These are phyloP conservation scores for Cystobasidium sp. DNA, from an alignment of 1,284 basidiomycete species.

Conservation along the genomic window DNA sequence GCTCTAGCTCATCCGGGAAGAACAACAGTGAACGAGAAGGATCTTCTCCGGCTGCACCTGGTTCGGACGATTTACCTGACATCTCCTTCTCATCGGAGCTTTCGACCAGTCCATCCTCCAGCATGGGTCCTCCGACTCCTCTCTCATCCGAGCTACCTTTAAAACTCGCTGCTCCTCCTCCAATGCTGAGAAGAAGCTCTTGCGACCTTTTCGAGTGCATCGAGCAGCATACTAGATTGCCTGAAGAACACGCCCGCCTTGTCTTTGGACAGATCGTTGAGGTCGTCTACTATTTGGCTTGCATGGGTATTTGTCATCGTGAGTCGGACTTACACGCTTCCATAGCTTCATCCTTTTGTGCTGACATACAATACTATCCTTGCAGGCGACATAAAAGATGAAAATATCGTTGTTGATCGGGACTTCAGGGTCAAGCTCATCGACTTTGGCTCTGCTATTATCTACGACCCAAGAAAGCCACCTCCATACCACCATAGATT, in stretches of 20 bases:
- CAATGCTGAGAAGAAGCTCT: constrained; percentile 73
- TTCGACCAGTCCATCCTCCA: constrained; percentile 33
- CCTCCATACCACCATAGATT: constrained; percentile 62
- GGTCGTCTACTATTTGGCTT: constrained; percentile 76
- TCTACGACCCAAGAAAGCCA: constrained; percentile 69
- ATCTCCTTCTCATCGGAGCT: constrained; percentile 36
- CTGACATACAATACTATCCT: not conserved
- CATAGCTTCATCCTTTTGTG: not conserved
- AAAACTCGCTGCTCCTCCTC: constrained; percentile 57
- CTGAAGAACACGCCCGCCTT: constrained; percentile 76
- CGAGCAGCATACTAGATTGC: constrained; percentile 78
- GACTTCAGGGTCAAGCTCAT: constrained; percentile 78
- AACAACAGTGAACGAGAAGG: constrained; percentile 6
- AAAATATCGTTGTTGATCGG: constrained; percentile 81
- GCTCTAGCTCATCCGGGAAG: not conserved
- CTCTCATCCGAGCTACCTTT: constrained; percentile 13
- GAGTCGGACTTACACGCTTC: not conserved
- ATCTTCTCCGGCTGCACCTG: constrained; percentile 6
- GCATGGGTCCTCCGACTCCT: constrained; percentile 37
- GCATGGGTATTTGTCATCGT: constrained; percentile 78
- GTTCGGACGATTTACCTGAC: constrained; percentile 24
- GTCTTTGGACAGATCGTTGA: constrained; percentile 87
- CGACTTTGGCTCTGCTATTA: constrained; percentile 86
- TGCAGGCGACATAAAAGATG: constrained; percentile 82
- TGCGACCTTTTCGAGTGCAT: constrained; percentile 93